Conservation (phyloP, 75 land plant species). For the Pinus tabuliformis region DNA sequence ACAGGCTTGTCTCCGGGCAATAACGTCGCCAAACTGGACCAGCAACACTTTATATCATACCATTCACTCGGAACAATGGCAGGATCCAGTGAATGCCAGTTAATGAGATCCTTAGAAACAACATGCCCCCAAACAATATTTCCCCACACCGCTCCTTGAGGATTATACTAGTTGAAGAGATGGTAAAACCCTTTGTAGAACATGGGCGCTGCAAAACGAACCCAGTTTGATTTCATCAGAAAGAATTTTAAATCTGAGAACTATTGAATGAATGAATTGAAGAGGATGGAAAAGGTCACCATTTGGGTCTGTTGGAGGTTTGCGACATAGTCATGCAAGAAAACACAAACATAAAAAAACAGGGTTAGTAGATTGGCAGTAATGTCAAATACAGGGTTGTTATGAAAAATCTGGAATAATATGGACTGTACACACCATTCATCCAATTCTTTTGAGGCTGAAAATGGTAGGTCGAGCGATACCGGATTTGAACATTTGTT, state of each 20-base stretch:
- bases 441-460: conserved; percentile 49
- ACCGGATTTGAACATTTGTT: too few relatives aligned
- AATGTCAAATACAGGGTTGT: too few relatives aligned
- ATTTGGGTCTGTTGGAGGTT: too few relatives aligned
- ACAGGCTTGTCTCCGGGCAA: conserved; percentile 23
- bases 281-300: too few relatives aligned
- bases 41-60: conserved; percentile 61
- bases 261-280: too few relatives aligned
- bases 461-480: conserved; percentile 37
- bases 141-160: conserved; percentile 37
- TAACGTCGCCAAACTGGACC: conserved; percentile 76
- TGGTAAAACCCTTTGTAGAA: conserved; percentile 51
- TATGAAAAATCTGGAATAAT: not conserved
- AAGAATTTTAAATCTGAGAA: too few relatives aligned
- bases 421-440: conserved; percentile 21
- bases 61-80: conserved; percentile 29
- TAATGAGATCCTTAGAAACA: conserved; percentile 38
- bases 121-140: conserved; percentile 50
- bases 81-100: conserved; percentile 29
- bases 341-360: too few relatives aligned
- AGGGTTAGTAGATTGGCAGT: too few relatives aligned
- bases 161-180: conserved; percentile 50
- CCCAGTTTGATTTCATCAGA: too few relatives aligned
- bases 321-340: too few relatives aligned
- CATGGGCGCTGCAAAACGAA: conserved; percentile 30